A percentile compares a stretch with the other conserved stretches of the same genome.
phyloP scores from a whole-genome alignment of 768 basidiomycete genomes.

The Atractiella rhizophila region DNA sequence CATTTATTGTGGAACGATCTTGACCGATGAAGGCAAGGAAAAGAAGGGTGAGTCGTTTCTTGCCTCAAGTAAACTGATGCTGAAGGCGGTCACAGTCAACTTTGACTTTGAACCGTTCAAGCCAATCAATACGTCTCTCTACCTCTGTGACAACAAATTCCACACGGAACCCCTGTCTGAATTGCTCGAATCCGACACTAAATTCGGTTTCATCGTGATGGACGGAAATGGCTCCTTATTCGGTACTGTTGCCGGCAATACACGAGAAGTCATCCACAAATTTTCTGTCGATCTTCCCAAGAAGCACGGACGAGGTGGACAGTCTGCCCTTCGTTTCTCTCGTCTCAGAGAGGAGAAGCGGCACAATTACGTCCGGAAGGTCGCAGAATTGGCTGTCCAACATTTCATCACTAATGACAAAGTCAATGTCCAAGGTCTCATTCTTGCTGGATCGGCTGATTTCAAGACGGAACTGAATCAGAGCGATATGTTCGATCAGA shows the following conservation, averaged over 20 bases:
- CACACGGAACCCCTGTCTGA: conserved; percentile 94
- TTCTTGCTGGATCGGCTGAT: conserved; percentile 88
- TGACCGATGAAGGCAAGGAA: conserved; percentile 92
- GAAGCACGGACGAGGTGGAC: conserved; percentile 99
- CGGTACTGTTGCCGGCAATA: conserved; percentile 84
- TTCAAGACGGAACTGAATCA: conserved; percentile 95
- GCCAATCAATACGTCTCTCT: conserved; percentile 76
- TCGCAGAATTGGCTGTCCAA: conserved; percentile 86
- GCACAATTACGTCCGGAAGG: conserved; percentile 98
- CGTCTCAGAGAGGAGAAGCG: conserved; percentile 97
- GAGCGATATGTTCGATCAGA: conserved; percentile 82
- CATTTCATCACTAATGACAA: conserved; percentile 96
- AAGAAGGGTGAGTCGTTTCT: conserved; percentile 43
- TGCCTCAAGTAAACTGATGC: conserved; percentile 46
- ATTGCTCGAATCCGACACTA: conserved; percentile 83
- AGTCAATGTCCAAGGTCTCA: conserved; percentile 87
- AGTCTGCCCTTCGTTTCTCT: conserved; percentile 97
- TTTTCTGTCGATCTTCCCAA: conserved; percentile 97
- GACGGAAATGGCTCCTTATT: conserved; percentile 94
- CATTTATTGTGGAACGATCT: conserved; percentile 88
- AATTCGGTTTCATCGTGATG: conserved; percentile 99
- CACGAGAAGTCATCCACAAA: conserved; percentile 89
- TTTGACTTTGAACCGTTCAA: conserved; percentile 98
- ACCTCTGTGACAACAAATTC: conserved; percentile 98
- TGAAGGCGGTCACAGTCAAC: conserved; percentile 76